Conservation (phyloP, 169 alveolate genomes). For the Perkinsus marinus region DNA sequence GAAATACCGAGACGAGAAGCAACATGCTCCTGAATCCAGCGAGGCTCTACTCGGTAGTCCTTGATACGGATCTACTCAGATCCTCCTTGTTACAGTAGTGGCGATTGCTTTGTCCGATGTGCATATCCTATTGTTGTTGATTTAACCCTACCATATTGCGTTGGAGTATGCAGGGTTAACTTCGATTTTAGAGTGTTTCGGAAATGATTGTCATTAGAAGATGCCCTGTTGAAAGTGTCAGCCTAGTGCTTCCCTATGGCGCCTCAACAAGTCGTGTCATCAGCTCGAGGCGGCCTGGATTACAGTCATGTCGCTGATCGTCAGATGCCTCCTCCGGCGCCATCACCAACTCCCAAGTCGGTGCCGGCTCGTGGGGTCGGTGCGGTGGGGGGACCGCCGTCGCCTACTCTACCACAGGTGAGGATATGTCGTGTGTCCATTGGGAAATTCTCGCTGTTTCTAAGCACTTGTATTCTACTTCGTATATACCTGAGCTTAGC, state of each 20-base stretch:
- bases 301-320: neutral
- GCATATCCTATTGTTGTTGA: neutral
- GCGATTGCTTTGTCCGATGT: neutral
- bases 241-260: neutral
- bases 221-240: neutral
- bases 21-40: neutral
- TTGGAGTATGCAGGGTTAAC: no score
- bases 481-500: no score
- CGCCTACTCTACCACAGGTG: neutral
- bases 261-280: neutral
- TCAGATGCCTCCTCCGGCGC: neutral
- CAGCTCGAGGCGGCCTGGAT: neutral
- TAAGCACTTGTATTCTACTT: no score
- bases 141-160: no score
- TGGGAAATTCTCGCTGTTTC: no score
- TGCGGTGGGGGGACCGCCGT: neutral
- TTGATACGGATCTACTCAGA: neutral
- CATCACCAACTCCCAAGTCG: neutral
- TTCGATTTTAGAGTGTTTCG: no score
- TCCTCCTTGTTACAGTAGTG: no score
- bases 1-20: neutral
- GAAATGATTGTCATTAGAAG: no score
- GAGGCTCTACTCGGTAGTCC: neutral
- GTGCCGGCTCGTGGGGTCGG: neutral
- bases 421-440: no score